These are phyloP conservation scores for Saturnispora kantuleensis DNA, from an alignment of 805 yeast genomes.

Conservation along the genomic window DNA sequence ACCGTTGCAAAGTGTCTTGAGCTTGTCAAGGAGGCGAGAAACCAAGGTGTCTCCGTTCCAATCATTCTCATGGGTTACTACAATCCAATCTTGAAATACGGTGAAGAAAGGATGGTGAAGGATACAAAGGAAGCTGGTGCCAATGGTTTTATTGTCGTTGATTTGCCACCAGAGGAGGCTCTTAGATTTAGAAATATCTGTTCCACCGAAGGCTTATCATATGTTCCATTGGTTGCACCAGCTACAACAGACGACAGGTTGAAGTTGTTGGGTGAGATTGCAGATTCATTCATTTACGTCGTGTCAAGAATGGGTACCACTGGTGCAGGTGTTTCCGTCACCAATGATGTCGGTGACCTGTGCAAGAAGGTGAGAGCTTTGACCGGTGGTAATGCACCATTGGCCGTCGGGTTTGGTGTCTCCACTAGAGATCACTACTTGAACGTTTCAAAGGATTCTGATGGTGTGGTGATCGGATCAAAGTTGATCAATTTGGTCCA, in stretches of 20 bases:
- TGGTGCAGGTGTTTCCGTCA: slow-evolving; percentile 68
- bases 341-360: slow-evolving; percentile 52
- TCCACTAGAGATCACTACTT: slow-evolving; percentile 85
- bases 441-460: slow-evolving; percentile 70
- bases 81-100: slow-evolving; percentile 85
- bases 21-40: slow-evolving; percentile 65
- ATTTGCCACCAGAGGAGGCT: slow-evolving; percentile 97
- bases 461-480: slow-evolving; percentile 95
- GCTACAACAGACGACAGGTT: slow-evolving; percentile 89
- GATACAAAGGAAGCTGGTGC: slow-evolving; percentile 87
- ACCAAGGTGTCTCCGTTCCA: slow-evolving; percentile 78
- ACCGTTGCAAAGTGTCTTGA: slow-evolving; percentile 62
- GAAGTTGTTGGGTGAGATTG: slow-evolving; percentile 65
- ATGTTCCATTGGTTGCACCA: slow-evolving; percentile 93
- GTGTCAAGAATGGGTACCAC: slow-evolving; percentile 98
- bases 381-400: slow-evolving; percentile 64
- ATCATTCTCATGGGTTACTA: slow-evolving; percentile 95
- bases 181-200: slow-evolving; percentile 71
- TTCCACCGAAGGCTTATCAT: slow-evolving; percentile 58
- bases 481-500: slow-evolving; percentile 65
- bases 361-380: slow-evolving; percentile 66
- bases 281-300: slow-evolving; percentile 93
- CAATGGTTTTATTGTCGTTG: slow-evolving; percentile 89
- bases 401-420: slow-evolving; percentile 97
- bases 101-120: slow-evolving; percentile 71